Conservation (phyloP, 805 yeast genomes). For the Danielozyma ontarioensis region DNA sequence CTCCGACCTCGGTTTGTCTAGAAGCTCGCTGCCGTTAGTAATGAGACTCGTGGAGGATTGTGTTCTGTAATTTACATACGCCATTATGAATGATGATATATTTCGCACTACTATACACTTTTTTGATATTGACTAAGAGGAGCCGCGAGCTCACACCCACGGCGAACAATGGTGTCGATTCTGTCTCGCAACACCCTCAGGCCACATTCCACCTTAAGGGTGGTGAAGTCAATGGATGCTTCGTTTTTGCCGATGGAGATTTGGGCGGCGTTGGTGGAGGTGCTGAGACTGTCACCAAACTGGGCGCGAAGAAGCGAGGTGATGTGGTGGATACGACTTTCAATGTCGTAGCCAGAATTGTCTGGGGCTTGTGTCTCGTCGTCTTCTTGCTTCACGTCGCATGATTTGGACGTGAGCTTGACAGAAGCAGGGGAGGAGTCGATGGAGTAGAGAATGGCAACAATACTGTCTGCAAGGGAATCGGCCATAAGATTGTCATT, state of each 20-base stretch:
- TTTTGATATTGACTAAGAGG: constrained; percentile 57
- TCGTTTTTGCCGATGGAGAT: constrained; percentile 70
- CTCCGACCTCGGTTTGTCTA: constrained; percentile 74
- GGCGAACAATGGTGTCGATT: constrained; percentile 70
- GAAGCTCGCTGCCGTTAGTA: constrained; percentile 51
- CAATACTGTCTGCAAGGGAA: constrained; percentile 88
- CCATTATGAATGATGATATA: no score
- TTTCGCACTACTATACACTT: constrained; percentile 1
- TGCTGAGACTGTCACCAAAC: constrained; percentile 70
- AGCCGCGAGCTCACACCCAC: constrained; percentile 78
- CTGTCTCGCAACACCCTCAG: constrained; percentile 77
- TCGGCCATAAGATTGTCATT: constrained; percentile 80
- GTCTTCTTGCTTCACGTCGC: constrained; percentile 35
- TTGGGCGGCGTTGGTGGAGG: constrained; percentile 38
- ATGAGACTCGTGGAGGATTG: neutral
- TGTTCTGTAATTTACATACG: constrained; percentile 8
- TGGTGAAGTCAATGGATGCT: constrained; percentile 63
- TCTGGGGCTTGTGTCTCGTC: constrained; percentile 5
- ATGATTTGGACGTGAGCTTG: constrained; percentile 65
- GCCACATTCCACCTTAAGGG: constrained; percentile 62
- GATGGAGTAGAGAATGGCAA: constrained; percentile 85
- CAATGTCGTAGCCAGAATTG: constrained; percentile 18
- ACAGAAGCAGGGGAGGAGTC: constrained; percentile 96
- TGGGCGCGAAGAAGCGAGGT: constrained; percentile 68
- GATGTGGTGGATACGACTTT: constrained; percentile 43